Evolutionary conservation across 495 filamentous ascomycete species (phyloP).

Genomic region (Penicillium longicatenatum): DNA sequence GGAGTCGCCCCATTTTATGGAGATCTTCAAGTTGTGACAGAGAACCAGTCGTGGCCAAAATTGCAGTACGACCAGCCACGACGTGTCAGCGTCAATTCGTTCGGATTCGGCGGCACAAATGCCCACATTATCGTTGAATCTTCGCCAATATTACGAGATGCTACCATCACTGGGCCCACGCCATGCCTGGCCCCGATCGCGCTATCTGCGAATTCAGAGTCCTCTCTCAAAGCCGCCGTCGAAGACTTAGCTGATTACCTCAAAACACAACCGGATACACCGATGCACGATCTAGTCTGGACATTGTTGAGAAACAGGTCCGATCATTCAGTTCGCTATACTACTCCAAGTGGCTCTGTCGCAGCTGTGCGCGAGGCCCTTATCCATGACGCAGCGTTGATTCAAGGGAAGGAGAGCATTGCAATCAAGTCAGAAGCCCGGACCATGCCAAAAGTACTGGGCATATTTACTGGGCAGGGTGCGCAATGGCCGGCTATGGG

Average conservation of each 20-base stretch:
- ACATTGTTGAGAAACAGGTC: background rate
- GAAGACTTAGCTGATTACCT: background rate
- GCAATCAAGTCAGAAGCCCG: background rate
- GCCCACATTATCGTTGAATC: too few relatives aligned
- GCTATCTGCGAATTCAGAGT: too few relatives aligned
- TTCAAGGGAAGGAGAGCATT: background rate
- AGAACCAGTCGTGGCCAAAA: slow-evolving; percentile 19
- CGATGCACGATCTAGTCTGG: too few relatives aligned
- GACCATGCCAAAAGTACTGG: slow-evolving; percentile 1
- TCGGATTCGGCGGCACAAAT: slow-evolving; percentile 34
- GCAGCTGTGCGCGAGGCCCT: too few relatives aligned
- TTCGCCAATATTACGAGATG: too few relatives aligned
- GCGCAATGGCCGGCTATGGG: slow-evolving; percentile 15
- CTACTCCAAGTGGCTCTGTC: too few relatives aligned
- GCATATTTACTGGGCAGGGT: slow-evolving; percentile 17
- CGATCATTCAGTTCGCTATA: background rate
- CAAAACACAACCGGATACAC: too few relatives aligned
- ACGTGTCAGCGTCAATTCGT: slow-evolving; percentile 62
- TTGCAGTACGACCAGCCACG: slow-evolving; percentile 35
- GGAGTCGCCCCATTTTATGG: slow-evolving; percentile 40
- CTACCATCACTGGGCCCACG: too few relatives aligned
- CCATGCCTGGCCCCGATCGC: too few relatives aligned
- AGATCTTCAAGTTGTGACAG: slow-evolving; percentile 45
- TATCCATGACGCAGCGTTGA: too few relatives aligned
- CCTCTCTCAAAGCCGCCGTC: too few relatives aligned